Conservation (phyloP, 495 filamentous ascomycete genomes). For the Podospora appendiculata region DNA sequence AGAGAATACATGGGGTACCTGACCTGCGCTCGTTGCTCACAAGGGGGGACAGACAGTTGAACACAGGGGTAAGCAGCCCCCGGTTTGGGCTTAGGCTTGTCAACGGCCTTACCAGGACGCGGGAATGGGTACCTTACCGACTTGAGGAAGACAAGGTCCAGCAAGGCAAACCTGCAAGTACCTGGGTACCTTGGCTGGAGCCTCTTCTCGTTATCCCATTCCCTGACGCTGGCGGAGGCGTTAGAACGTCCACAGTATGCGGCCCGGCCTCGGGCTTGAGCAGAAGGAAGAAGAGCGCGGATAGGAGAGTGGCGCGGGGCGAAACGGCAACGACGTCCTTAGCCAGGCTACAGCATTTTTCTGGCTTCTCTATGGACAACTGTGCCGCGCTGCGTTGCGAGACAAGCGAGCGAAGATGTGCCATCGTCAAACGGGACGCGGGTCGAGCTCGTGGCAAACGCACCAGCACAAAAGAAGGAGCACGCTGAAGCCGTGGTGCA, state of each 20-base stretch:
- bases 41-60: not conserved
- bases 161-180: not conserved
- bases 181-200: not conserved
- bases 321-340: constrained; percentile 9
- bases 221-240: not conserved
- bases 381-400: constrained; percentile 17
- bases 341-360: constrained; percentile 23
- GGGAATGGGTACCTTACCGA: not conserved
- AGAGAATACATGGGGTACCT: not conserved
- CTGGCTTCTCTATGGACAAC: constrained; percentile 10
- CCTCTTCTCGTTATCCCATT: not conserved
- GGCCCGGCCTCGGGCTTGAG: not conserved
- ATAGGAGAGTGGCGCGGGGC: constrained; percentile 12
- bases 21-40: constrained; percentile 1
- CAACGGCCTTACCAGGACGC: constrained; percentile 18
- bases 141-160: not conserved
- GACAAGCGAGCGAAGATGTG: constrained; percentile 7
- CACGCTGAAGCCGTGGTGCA: not conserved
- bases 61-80: constrained; percentile 3
- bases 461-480: constrained; percentile 6
- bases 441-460: constrained; percentile 5
- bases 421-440: constrained; percentile 10
- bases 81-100: constrained; percentile 8
- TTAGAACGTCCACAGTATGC: not conserved
- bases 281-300: constrained; percentile 6